Base-by-base conservation (phyloP, 2,329 filamentous ascomycete genomes). In the Trichoderma sp. region DNA sequence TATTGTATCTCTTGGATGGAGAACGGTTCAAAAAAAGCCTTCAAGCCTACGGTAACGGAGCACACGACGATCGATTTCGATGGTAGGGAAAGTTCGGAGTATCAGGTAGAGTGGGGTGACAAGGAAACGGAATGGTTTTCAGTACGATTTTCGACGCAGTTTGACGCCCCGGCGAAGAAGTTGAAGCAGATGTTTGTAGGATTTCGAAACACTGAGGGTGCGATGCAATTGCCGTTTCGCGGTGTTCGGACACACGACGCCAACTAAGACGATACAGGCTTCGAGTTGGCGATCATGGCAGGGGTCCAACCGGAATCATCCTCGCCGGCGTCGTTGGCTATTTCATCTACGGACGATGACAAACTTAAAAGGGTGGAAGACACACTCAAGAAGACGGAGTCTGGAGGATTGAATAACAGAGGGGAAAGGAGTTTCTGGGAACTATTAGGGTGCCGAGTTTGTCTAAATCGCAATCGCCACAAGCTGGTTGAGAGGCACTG, bases 241-340 rank as follows among this genome's bases (percentile, higher is more conserved):
- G 39, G 39, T 43, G n/a, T 43, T 43, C 39, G 39, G 39, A 4
- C 15, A 43, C 3, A n/a, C 15, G 9, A 43, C 3, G 39, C 18
- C 18, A 43, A 9, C 4, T 43, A n/a, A 43, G 39, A 43, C 39
- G 39, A n/a, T n/a, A 15, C 15, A n/a, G 18, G 8, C 39, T n/a
- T 7, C 14, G 5, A n/a, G 6, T 43, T 43, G 39, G 39, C 39
- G n/a, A n/a, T n/a, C 18, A 0, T 15, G n/a, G 39, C 39, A 7
- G 39, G 2, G 0, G 0, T 43, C 18, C 39, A n/a, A n/a, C 15
- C 15, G 1, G 0, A 43, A n/a, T 43, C 39, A 43, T 0, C 1
- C 3, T n/a, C 39, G 0, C 9, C 18, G 15, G 39, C 7, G 7
- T 15, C 15, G n/a, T 43, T 18, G 36, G 1, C 36, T 9, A 43